Evolutionary conservation across 495 filamentous ascomycete genomes (phyloP).

Genomic region (Geopyxis carbonaria): DNA sequence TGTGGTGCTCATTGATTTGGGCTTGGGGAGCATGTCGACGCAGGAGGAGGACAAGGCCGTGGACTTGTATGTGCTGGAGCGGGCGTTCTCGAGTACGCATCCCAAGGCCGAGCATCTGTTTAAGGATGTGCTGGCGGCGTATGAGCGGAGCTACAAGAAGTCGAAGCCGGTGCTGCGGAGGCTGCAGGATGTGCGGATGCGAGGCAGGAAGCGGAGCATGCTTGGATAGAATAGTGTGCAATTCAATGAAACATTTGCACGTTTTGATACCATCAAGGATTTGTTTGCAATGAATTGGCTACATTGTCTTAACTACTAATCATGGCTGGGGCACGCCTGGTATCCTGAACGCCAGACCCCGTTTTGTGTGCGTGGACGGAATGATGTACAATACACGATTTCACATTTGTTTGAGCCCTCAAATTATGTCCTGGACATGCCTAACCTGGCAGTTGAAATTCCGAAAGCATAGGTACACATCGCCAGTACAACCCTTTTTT

Average conservation of each 20-base stretch:
- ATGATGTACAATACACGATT: too few species aligned
- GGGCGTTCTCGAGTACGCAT: slow-evolving; percentile 93
- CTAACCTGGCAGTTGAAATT: too few species aligned
- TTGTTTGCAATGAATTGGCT: too few species aligned
- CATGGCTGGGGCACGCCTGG: too few species aligned
- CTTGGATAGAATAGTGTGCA: slow-evolving; percentile 50
- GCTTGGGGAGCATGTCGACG: slow-evolving; percentile 63
- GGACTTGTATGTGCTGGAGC: slow-evolving; percentile 89
- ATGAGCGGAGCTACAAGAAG: slow-evolving; percentile 27
- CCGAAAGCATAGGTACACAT: slow-evolving; percentile 9
- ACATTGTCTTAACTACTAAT: too few species aligned
- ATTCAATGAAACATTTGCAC: too few species aligned
- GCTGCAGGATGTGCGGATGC: slow-evolving; percentile 84
- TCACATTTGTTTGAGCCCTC: too few species aligned
- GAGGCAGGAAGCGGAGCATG: slow-evolving; percentile 97
- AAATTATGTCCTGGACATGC: too few species aligned
- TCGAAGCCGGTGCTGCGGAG: slow-evolving; percentile 33
- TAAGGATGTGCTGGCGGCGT: slow-evolving; percentile 41
- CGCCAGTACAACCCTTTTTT: slow-evolving; percentile 9
- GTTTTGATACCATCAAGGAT: too few species aligned
- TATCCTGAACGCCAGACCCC: too few species aligned
- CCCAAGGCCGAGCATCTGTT: slow-evolving; percentile 70
- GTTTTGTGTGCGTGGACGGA: too few species aligned
- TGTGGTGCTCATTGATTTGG: slow-evolving; percentile 87
- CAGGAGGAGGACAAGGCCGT: slow-evolving; percentile 89